phyloP scores from a whole-genome alignment of 73 alveolate species.

The Paramecium octaurelia region DNA sequence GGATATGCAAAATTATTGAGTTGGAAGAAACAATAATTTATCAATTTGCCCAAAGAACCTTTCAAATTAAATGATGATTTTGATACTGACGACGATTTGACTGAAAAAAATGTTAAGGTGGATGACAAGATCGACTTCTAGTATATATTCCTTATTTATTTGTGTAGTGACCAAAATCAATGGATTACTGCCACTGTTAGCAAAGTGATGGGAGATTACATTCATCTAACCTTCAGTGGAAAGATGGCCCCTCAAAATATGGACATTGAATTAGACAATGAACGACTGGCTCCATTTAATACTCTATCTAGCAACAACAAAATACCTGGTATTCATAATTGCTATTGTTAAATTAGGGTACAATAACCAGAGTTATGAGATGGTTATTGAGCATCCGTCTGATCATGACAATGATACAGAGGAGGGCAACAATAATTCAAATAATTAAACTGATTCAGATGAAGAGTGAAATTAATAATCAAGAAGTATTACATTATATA shows the following conservation, averaged over 20 bases:
- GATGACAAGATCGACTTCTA: background rate
- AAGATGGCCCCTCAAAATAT: background rate
- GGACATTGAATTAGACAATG: conserved; percentile 27
- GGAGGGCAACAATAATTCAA: background rate
- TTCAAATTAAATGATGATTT: background rate
- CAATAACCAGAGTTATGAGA: background rate
- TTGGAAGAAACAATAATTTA: background rate
- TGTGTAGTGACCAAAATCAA: background rate
- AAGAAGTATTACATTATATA: background rate
- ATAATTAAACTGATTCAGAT: conserved; percentile 9
- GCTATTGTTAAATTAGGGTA: background rate
- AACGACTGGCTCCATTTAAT: background rate
- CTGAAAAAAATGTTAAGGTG: background rate
- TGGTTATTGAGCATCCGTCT: background rate
- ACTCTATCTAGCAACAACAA: background rate
- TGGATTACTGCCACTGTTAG: background rate
- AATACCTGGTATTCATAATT: background rate
- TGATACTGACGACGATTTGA: conserved; percentile 33
- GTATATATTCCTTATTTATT: background rate
- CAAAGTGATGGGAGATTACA: conserved; percentile 19
- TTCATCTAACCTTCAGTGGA: background rate
- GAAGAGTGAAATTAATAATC: background rate
- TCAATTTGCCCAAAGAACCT: background rate
- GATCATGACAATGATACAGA: conserved; percentile 43
- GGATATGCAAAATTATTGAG: background rate